Evolutionary conservation across 495 filamentous ascomycete species (phyloP).

Genomic region (Talaromyces ruber): DNA sequence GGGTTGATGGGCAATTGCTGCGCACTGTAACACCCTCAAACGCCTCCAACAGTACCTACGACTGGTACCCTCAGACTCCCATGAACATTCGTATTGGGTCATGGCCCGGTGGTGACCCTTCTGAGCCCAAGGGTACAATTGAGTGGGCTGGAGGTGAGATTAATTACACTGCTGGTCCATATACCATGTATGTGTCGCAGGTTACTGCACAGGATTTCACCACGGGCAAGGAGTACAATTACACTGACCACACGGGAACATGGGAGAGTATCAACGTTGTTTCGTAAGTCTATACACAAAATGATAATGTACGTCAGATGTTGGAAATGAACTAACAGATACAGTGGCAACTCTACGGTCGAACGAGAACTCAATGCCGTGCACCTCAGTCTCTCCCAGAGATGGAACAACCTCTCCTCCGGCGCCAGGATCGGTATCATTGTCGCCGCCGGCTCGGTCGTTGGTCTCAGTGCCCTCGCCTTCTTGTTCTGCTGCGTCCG

Average conservation of each 20-base stretch:
- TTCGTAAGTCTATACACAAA: constrained; percentile 35
- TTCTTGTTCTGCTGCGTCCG: constrained; percentile 54
- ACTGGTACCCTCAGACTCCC: constrained; percentile 84
- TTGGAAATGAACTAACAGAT: constrained; percentile 8
- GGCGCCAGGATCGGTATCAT: constrained; percentile 53
- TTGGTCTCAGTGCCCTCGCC: constrained; percentile 37
- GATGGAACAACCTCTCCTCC: constrained; percentile 47
- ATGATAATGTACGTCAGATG: no score
- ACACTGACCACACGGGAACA: constrained; percentile 53
- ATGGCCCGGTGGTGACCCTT: constrained; percentile 78
- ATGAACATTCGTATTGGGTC: constrained; percentile 79
- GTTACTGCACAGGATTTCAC: constrained; percentile 60
- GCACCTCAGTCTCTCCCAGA: constrained; percentile 40
- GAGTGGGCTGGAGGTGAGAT: constrained; percentile 77
- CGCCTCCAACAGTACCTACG: constrained; percentile 45
- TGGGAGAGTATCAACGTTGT: constrained; percentile 66
- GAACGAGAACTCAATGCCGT: constrained; percentile 23
- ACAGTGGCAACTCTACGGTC: constrained; percentile 57
- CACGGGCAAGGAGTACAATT: constrained; percentile 59
- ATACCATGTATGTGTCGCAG: constrained; percentile 66
- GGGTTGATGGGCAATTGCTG: constrained; percentile 61
- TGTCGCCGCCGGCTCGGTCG: constrained; percentile 37
- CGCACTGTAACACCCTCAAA: constrained; percentile 54
- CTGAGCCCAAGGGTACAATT: constrained; percentile 51
- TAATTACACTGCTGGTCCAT: constrained; percentile 66